Conservation (phyloP, 2,329 filamentous ascomycete species). For the Paecilomyces niveus region DNA sequence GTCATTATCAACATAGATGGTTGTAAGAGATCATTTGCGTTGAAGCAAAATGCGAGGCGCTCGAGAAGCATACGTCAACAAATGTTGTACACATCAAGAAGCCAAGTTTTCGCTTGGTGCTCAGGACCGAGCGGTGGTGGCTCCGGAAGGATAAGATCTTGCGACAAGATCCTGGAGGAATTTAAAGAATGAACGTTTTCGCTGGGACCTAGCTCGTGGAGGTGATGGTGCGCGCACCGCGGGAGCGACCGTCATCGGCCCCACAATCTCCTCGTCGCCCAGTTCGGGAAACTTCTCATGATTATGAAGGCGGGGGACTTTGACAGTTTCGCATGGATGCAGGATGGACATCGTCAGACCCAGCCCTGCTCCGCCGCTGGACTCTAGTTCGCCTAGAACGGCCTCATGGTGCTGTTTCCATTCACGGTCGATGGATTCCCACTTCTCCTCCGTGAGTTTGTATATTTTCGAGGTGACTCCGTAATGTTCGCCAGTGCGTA, state of each 20-base stretch:
- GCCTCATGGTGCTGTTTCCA: constrained; percentile 68
- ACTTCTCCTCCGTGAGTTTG: constrained; percentile 78
- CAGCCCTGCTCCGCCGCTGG: constrained; percentile 27
- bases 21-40: constrained; percentile 16
- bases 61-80: constrained; percentile 11
- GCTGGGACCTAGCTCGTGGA: constrained; percentile 32
- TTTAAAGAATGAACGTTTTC: constrained; percentile 38
- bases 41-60: constrained; percentile 19
- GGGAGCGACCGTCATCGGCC: constrained; percentile 64
- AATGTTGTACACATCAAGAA: constrained; percentile 12
- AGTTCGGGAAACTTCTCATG: constrained; percentile 80
- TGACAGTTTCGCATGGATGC: constrained; percentile 44
- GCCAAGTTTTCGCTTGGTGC: constrained; percentile 2
- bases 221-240: constrained; percentile 35
- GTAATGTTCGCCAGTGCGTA: constrained; percentile 83
- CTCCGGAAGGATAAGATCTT: constrained; percentile 14
- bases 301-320: constrained; percentile 36
- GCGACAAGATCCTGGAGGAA: constrained; percentile 38
- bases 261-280: constrained; percentile 87
- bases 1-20: constrained; percentile 1
- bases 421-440: constrained; percentile 66
- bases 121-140: background rate
- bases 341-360: constrained; percentile 31
- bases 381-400: constrained; percentile 47
- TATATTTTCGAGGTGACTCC: constrained; percentile 85